Evolutionary conservation across 176 grass and related monocot genomes (phyloP).

Genomic region (Paspalum vaginatum): DNA sequence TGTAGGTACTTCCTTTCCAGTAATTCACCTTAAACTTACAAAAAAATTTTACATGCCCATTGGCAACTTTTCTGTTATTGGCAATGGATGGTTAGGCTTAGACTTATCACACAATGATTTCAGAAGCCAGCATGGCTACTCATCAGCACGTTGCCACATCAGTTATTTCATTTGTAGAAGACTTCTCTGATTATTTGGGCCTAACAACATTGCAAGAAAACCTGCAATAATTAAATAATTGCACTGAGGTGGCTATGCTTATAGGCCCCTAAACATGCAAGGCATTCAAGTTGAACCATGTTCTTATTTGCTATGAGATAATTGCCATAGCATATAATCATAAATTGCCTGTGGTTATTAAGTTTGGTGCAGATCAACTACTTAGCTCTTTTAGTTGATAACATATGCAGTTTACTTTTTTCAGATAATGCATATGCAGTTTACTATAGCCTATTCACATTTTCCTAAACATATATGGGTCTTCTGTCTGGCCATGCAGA

Average conservation of each 20-base stretch:
- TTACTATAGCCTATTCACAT: not conserved
- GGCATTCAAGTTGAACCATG: not conserved
- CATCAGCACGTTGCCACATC: constrained; percentile 15
- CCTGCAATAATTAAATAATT: not conserved
- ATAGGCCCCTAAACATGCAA: not conserved
- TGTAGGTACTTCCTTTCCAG: constrained; percentile 77
- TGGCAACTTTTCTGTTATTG: not conserved
- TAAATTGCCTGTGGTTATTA: not conserved
- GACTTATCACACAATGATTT: constrained; percentile 10
- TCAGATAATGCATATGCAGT: not conserved
- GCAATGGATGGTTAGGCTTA: constrained; percentile 11
- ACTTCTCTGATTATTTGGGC: not conserved
- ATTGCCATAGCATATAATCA: not conserved
- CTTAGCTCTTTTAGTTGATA: constrained; percentile 2
- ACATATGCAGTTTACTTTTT: not conserved
- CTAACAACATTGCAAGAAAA: constrained; percentile 19
- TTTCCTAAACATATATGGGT: not conserved
- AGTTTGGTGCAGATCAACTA: not conserved
- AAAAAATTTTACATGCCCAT: not conserved
- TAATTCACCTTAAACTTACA: constrained; percentile 30
- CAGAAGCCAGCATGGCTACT: not conserved
- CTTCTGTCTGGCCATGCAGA: constrained; percentile 13
- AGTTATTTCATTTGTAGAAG: constrained; percentile 16
- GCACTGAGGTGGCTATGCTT: constrained; percentile 7
- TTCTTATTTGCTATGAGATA: constrained; percentile 13